Evolutionary conservation across 495 filamentous ascomycete genomes (phyloP), one percentile per base, ranked within the genome.

Genomic region (Aspergillus sparsus): DNA sequence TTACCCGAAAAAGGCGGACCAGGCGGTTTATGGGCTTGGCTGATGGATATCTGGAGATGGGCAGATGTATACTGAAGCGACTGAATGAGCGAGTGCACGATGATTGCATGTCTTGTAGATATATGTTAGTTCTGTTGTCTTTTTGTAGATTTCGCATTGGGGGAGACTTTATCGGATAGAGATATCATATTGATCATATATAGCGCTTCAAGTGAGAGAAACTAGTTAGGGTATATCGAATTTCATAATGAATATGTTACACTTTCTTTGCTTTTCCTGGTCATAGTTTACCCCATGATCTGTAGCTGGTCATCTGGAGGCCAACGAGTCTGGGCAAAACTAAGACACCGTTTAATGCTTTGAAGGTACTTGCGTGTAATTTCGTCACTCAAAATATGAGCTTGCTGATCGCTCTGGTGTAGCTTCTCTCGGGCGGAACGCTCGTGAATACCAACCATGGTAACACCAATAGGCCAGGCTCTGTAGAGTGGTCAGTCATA

Each of bases 401-500:
- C 94, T 61, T 91, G 84, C 68, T 92, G 88, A 63, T 90, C 92
- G 61, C 83, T 84, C 72, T 93, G 84, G 69, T 98, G 93, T 49
- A 98, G 79, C 76, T 98, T 98, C 75, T 98, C 94, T 39, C 94
- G 84, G 6, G 94, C 93, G 47, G 87, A 91, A 61, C 94, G 86
- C 77, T 98, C 94, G 84, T 98, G 94, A 68, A 98, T 98, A 80
- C 94, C 94, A 62, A 98, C 94, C 94, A 98, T 97, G 66, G 94
- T 98, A 33, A 98, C 94, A 75, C 94, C 94, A 71, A 98, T 98
- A 32, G 94, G 94, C 94, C 94, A 98, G 21, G 94, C 94, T 62
- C 82, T 84, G 57, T 11, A 15, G 32, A 1, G 8, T 37, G 31
- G 45, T 64, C 58, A 68, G 66, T 55, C 39, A 60, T 44, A 3